phyloP scores from a whole-genome alignment of 306 rosid species.

The Pterocarpus santalinus region DNA sequence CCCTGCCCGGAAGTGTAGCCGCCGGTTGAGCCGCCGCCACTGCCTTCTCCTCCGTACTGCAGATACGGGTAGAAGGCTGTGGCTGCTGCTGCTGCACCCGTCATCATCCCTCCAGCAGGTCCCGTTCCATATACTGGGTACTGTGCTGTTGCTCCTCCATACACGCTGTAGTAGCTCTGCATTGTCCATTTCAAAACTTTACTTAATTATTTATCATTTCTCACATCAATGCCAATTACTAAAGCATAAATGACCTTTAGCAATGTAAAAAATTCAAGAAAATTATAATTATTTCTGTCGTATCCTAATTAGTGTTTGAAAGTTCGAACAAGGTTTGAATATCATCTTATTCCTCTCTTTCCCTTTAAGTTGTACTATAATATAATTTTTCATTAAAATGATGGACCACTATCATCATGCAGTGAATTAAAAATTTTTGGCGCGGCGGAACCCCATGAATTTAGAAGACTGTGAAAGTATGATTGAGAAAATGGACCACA shows the following conservation, averaged over 20 bases:
- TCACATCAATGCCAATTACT: background rate
- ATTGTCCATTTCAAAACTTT: background rate
- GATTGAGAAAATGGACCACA: constrained; percentile 52
- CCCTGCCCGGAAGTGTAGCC: constrained; percentile 68
- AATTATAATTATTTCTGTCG: background rate
- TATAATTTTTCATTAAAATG: background rate
- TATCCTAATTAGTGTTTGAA: background rate
- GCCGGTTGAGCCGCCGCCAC: constrained; percentile 51
- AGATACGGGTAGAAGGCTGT: constrained; percentile 79
- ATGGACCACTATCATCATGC: constrained; percentile 38
- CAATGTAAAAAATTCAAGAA: background rate
- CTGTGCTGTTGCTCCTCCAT: constrained; percentile 87
- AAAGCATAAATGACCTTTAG: background rate
- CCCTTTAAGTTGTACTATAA: too few relatives aligned
- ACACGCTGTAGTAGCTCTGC: constrained; percentile 91
- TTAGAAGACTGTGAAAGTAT: constrained; percentile 56
- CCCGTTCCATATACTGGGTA: constrained; percentile 82
- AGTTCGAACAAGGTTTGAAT: background rate
- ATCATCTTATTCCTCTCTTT: background rate
- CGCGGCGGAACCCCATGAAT: constrained; percentile 8
- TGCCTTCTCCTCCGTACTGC: constrained; percentile 76
- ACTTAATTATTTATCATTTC: background rate
- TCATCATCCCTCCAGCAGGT: constrained; percentile 77
- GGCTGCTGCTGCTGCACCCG: constrained; percentile 68
- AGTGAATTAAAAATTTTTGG: background rate